Conservation (phyloP, 2,329 filamentous ascomycete species). For the Aspergillus clavatus region DNA sequence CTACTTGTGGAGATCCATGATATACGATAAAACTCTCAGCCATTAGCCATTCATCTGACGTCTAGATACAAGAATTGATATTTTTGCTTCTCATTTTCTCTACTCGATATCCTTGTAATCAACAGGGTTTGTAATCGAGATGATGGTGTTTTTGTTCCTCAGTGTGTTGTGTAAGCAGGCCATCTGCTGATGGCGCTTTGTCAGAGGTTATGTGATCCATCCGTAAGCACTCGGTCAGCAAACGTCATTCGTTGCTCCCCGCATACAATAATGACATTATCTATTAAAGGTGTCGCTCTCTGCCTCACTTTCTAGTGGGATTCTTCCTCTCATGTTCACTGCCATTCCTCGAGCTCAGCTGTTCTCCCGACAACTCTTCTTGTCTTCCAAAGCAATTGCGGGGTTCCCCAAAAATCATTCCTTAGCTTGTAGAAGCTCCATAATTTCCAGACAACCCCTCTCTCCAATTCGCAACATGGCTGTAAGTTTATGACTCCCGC, state of each 20-base stretch:
- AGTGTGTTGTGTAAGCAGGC: slow-evolving; percentile 5
- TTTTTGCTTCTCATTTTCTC: too few species aligned
- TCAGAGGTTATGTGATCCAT: slow-evolving; percentile 22
- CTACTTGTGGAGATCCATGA: background rate
- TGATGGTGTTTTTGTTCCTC: background rate
- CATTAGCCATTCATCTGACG: background rate
- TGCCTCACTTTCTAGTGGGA: slow-evolving; percentile 1
- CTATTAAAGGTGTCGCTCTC: slow-evolving; percentile 15
- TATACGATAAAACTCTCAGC: slow-evolving; percentile 7
- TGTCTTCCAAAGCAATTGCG: slow-evolving; percentile 12
- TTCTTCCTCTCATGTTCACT: slow-evolving; percentile 23
- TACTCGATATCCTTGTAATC: too few species aligned
- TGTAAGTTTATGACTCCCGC: slow-evolving; percentile 19
- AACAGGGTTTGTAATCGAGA: too few species aligned
- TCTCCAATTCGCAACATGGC: slow-evolving; percentile 28
- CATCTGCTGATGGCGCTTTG: slow-evolving; percentile 18
- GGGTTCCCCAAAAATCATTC: slow-evolving; percentile 8
- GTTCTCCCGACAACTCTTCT: slow-evolving; percentile 18
- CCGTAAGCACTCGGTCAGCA: slow-evolving; percentile 23
- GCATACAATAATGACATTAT: slow-evolving; percentile 5
- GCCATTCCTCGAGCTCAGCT: slow-evolving; percentile 17
- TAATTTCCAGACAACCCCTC: slow-evolving; percentile 17
- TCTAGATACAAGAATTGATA: slow-evolving; percentile 1
- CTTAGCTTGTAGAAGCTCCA: slow-evolving; percentile 13
- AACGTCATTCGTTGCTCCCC: slow-evolving; percentile 9